These are phyloP conservation scores for Phytophthora sp. DNA, from an alignment of 352 stramenopile genomes.

Conservation along the genomic window DNA sequence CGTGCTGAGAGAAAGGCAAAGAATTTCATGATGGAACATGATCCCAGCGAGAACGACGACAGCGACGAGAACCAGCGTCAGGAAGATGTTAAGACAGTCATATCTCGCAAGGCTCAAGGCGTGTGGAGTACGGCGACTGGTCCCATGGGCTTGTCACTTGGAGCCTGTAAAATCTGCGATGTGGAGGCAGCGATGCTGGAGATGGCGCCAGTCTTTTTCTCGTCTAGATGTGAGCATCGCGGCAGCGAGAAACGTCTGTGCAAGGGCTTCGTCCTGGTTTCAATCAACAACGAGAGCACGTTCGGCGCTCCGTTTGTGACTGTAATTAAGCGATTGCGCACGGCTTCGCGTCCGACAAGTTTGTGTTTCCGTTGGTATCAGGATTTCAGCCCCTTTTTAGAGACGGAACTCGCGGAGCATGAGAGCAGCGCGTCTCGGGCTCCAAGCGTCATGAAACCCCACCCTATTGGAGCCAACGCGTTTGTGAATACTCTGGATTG, in stretches of 20 bases:
- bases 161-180: constrained; percentile 63
- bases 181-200: constrained; percentile 79
- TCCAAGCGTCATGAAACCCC: constrained; percentile 14
- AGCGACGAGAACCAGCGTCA: constrained; percentile 33
- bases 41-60: constrained; percentile 33
- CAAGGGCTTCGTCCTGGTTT: constrained; percentile 79
- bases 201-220: constrained; percentile 64
- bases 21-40: constrained; percentile 22
- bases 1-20: constrained; percentile 33
- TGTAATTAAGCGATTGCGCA: constrained; percentile 60
- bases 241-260: constrained; percentile 61
- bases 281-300: constrained; percentile 83
- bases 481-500: constrained; percentile 65
- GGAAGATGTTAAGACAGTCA: constrained; percentile 42
- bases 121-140: constrained; percentile 74
- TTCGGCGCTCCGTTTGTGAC: constrained; percentile 61
- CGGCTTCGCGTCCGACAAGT: constrained; percentile 66
- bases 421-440: constrained; percentile 14
- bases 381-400: constrained; percentile 80
- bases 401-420: constrained; percentile 55
- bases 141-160: constrained; percentile 58
- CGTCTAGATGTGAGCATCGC: constrained; percentile 39
- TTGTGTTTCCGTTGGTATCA: constrained; percentile 84
- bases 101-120: constrained; percentile 54
- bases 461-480: constrained; percentile 25